Percentiles rank a stretch among this genome's conserved stretches.
phyloP scores from a whole-genome alignment of 208 protist species.

The Crithidia mellificae region DNA sequence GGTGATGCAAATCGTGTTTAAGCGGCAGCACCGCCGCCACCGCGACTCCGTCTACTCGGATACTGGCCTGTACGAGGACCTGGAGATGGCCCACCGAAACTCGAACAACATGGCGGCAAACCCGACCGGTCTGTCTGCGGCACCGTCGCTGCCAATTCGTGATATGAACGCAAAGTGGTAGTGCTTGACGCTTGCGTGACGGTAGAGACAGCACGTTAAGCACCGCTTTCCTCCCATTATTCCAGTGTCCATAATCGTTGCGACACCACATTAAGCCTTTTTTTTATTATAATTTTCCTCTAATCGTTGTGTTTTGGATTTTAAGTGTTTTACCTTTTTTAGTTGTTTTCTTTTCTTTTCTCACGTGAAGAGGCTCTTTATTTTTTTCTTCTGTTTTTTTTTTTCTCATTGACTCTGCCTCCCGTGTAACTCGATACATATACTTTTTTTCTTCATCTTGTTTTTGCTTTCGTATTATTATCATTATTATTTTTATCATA shows the following conservation, averaged over 20 bases:
- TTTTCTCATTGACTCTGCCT: neutral
- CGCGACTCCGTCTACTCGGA: conserved; percentile 5
- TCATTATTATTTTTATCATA: too few species aligned
- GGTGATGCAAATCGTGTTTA: conserved; percentile 16
- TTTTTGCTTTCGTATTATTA: too few species aligned
- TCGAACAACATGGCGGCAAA: neutral
- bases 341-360: neutral
- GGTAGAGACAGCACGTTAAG: too few species aligned
- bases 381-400: neutral
- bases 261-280: too few species aligned
- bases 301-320: neutral
- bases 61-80: conserved; percentile 7
- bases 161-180: neutral
- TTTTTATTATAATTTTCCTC: neutral
- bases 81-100: conserved; percentile 3
- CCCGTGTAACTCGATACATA: neutral
- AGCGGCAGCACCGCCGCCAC: conserved; percentile 5
- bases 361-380: neutral
- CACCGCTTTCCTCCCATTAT: too few species aligned
- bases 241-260: too few species aligned
- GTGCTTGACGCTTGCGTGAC: too few species aligned
- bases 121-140: neutral
- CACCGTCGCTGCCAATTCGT: conserved; percentile 14
- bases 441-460: too few species aligned
- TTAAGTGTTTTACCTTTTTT: neutral